phyloP scores from a whole-genome alignment of 257 asterid species.

The Cruciata laevipes region DNA sequence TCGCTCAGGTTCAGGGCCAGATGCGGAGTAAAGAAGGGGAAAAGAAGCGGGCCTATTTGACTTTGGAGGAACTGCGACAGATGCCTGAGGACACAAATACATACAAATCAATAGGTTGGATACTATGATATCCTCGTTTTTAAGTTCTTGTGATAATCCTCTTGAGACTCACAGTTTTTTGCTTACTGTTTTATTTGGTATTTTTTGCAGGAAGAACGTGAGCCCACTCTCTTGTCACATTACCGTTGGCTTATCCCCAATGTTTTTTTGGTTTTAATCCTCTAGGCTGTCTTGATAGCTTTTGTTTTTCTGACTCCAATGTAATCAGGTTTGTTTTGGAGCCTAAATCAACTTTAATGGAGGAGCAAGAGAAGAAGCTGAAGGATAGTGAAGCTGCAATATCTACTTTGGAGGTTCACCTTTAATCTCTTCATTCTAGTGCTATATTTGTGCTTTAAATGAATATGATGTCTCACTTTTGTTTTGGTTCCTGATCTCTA shows the following conservation, averaged over 20 bases:
- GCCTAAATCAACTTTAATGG: slow-evolving; percentile 75
- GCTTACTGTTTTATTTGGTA: not conserved
- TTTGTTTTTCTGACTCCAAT: slow-evolving; percentile 9
- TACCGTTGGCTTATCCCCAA: not conserved
- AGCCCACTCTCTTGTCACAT: slow-evolving; percentile 18
- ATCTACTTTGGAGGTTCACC: slow-evolving; percentile 62
- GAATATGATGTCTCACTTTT: not conserved
- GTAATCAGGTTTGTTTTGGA: slow-evolving; percentile 75
- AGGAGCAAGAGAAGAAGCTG: slow-evolving; percentile 66
- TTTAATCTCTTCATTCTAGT: not conserved
- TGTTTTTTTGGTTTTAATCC: not conserved
- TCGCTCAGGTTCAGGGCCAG: slow-evolving; percentile 70
- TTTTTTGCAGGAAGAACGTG: slow-evolving; percentile 41
- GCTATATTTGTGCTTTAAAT: not conserved
- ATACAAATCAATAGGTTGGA: slow-evolving; percentile 68
- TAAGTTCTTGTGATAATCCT: not conserved
- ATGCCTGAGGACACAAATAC: slow-evolving; percentile 75
- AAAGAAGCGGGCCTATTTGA: slow-evolving; percentile 87
- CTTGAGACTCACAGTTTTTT: slow-evolving; percentile 5
- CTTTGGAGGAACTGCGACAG: slow-evolving; percentile 80
- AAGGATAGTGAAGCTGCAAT: slow-evolving; percentile 80
- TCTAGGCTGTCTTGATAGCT: slow-evolving; percentile 5
- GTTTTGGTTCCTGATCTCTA: not conserved
- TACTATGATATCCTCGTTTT: not conserved
- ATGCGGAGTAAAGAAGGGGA: slow-evolving; percentile 76